These are phyloP conservation scores for Silene latifolia DNA, from an alignment of 148 eudicot genomes.

Conservation along the genomic window DNA sequence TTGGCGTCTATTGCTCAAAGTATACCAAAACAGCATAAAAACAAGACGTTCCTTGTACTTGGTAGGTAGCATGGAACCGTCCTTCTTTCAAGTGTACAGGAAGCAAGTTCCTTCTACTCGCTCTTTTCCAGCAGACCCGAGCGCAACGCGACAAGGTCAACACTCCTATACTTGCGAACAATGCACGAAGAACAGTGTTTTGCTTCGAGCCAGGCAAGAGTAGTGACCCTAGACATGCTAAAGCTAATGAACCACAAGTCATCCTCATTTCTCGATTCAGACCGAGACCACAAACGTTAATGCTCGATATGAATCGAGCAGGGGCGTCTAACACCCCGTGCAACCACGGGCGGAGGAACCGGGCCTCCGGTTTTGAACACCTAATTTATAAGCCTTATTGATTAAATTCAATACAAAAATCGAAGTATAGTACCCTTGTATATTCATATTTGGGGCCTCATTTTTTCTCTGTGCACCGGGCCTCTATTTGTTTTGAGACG, in stretches of 20 bases:
- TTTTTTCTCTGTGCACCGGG: too few relatives aligned
- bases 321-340: too few relatives aligned
- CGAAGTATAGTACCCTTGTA: too few relatives aligned
- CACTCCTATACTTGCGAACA: neutral
- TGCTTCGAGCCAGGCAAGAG: neutral
- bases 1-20: too few relatives aligned
- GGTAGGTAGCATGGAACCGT: neutral
- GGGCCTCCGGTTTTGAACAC: too few relatives aligned
- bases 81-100: neutral
- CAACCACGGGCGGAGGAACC: too few relatives aligned
- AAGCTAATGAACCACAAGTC: neutral
- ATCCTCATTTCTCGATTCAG: neutral
- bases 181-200: neutral
- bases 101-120: neutral
- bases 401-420: too few relatives aligned
- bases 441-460: too few relatives aligned
- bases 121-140: neutral
- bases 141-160: neutral
- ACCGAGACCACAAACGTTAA: neutral
- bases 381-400: too few relatives aligned
- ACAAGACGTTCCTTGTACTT: neutral
- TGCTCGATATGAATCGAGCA: neutral
- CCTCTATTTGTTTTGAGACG: too few relatives aligned
- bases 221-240: slow-evolving; percentile 3
- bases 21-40: too few relatives aligned